Conservation (phyloP, 345 rosid genomes). For the Moringa oleifera region DNA sequence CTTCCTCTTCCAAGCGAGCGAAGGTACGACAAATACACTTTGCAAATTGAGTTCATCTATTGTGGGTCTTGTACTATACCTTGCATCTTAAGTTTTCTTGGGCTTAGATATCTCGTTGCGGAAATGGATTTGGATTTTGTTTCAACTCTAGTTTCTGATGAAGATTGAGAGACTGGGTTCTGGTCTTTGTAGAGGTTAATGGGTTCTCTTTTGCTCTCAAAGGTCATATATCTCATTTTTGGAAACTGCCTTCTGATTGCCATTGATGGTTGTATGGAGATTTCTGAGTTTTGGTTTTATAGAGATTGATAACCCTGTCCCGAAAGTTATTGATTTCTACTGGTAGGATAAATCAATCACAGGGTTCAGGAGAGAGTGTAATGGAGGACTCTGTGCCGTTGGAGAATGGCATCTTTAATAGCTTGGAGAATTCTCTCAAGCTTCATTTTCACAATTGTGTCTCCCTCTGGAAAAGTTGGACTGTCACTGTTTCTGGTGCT, state of each 20-base stretch:
- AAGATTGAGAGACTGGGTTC: background rate
- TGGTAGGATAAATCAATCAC: background rate
- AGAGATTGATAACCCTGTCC: too few relatives aligned
- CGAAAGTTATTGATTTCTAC: too few relatives aligned
- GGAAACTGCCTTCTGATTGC: background rate
- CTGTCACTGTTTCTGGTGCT: background rate
- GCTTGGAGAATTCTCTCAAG: background rate
- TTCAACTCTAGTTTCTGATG: background rate
- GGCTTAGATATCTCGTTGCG: background rate
- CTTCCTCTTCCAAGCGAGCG: too few relatives aligned
- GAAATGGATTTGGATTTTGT: background rate
- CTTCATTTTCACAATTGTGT: background rate
- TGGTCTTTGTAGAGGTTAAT: background rate
- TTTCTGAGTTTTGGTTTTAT: too few relatives aligned
- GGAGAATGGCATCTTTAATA: background rate
- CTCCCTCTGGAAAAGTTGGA: slow-evolving; percentile 3
- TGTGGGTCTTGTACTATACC: too few relatives aligned
- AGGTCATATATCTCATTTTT: background rate
- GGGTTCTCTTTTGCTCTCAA: background rate
- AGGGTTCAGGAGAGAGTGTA: background rate
- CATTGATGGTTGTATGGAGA: background rate
- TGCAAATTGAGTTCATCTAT: too few relatives aligned
- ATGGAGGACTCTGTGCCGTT: slow-evolving; percentile 2
- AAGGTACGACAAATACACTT: too few relatives aligned
- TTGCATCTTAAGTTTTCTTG: background rate